phyloP scores from a whole-genome alignment of 2,329 filamentous ascomycete genomes.

The Aspergillus fumigatiaffinis region DNA sequence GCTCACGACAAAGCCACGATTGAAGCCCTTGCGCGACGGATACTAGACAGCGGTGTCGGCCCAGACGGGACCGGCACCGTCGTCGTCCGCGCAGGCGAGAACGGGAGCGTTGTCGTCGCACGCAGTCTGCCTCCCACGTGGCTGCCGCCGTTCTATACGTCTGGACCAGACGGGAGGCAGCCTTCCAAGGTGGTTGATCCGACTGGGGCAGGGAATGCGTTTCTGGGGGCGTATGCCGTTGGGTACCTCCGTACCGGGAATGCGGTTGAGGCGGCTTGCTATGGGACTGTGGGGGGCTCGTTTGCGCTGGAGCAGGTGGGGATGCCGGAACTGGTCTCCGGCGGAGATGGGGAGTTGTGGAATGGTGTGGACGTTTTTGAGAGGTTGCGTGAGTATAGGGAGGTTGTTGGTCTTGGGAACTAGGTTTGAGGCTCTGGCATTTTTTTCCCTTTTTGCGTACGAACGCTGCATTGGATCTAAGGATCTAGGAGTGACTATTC shows the following conservation, averaged over 20 bases:
- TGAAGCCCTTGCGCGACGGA: slow-evolving; percentile 7
- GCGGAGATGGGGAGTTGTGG: slow-evolving; percentile 14
- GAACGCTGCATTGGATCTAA: too few relatives aligned
- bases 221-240: slow-evolving; percentile 31
- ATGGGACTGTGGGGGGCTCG: slow-evolving; percentile 32
- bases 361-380: slow-evolving; percentile 10
- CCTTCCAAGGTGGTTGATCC: slow-evolving; percentile 28
- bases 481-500: too few relatives aligned
- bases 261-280: slow-evolving; percentile 23
- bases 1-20: slow-evolving; percentile 4
- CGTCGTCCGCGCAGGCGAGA: slow-evolving; percentile 29
- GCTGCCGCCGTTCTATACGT: slow-evolving; percentile 27
- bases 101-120: slow-evolving; percentile 25
- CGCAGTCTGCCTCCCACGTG: slow-evolving; percentile 11
- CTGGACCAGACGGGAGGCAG: not conserved
- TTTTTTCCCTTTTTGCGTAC: too few relatives aligned
- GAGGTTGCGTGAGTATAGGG: slow-evolving; percentile 17
- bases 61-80: slow-evolving; percentile 15
- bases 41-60: slow-evolving; percentile 14
- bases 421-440: not conserved
- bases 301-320: slow-evolving; percentile 32
- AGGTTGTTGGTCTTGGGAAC: not conserved
- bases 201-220: slow-evolving; percentile 37
- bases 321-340: slow-evolving; percentile 10
- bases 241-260: slow-evolving; percentile 19